phyloP scores from a whole-genome alignment of 75 land plant species.

The Azolla pinnata region DNA sequence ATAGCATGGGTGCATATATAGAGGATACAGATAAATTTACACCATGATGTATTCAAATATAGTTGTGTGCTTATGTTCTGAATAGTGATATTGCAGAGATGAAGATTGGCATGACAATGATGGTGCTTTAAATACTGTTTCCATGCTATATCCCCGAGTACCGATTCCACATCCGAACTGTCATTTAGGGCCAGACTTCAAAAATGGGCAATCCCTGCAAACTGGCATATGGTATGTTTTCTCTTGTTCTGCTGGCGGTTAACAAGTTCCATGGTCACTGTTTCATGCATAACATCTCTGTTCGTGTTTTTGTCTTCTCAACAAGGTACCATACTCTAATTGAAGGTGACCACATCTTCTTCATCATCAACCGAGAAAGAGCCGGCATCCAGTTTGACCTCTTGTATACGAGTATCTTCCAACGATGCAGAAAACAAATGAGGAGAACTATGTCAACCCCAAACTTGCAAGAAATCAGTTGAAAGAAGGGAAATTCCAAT shows the following conservation, averaged over 20 bases:
- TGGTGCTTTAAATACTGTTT: conserved; percentile 91
- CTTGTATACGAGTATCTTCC: conserved; percentile 75
- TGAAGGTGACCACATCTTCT: conserved; percentile 81
- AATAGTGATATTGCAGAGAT: too few relatives aligned
- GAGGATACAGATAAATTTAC: too few relatives aligned
- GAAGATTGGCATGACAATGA: conserved; percentile 98
- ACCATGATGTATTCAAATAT: too few relatives aligned
- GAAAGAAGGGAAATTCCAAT: too few relatives aligned
- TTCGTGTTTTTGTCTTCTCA: too few relatives aligned
- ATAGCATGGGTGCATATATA: too few relatives aligned
- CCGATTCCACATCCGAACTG: conserved; percentile 66
- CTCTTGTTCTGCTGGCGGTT: too few relatives aligned
- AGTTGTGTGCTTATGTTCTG: too few relatives aligned
- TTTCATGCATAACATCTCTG: too few relatives aligned
- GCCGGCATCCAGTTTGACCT: conserved; percentile 95
- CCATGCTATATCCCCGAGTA: conserved; percentile 79
- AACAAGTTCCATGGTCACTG: too few relatives aligned
- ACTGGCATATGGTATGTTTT: conserved; percentile 83
- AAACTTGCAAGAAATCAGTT: not conserved
- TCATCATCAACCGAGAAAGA: conserved; percentile 74
- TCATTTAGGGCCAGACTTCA: conserved; percentile 38
- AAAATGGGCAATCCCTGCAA: conserved; percentile 51
- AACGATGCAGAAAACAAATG: conserved; percentile 73
- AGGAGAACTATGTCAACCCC: conserved; percentile 26
- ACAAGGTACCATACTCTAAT: conserved; percentile 92